Conservation (phyloP, 2,329 filamentous ascomycete genomes). For the Beauveria pseudobassiana region DNA sequence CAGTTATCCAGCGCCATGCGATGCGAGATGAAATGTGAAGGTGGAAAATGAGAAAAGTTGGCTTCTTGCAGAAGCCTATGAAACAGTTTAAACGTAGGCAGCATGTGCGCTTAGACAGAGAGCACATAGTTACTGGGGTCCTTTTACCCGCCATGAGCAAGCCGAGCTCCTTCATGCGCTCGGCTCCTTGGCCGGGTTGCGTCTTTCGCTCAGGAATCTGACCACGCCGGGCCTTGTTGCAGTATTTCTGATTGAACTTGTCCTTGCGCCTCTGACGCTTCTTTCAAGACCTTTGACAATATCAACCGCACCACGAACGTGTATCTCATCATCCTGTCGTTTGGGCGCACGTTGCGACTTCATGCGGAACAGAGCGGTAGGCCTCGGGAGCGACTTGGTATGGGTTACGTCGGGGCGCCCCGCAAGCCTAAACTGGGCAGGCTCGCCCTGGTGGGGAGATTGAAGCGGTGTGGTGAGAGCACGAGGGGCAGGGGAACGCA, state of each 20-base stretch:
- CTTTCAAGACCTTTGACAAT: slow-evolving; percentile 93
- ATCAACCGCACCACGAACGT: slow-evolving; percentile 88
- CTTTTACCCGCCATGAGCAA: slow-evolving; percentile 77
- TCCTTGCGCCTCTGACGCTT: slow-evolving; percentile 90
- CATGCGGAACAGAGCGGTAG: slow-evolving; percentile 59
- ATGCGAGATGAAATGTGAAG: background rate
- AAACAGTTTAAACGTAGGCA: slow-evolving; percentile 4
- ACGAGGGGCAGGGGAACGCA: slow-evolving; percentile 62
- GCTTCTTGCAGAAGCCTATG: background rate
- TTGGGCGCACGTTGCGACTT: slow-evolving; percentile 35
- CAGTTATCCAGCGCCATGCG: slow-evolving; percentile 7
- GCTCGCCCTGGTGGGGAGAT: slow-evolving; percentile 33
- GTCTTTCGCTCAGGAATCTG: slow-evolving; percentile 56
- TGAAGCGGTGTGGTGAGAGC: slow-evolving; percentile 27
- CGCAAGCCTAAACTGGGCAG: slow-evolving; percentile 31
- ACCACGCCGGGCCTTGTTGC: slow-evolving; percentile 69
- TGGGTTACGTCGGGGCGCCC: slow-evolving; percentile 60
- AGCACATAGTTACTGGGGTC: slow-evolving; percentile 71
- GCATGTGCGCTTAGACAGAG: slow-evolving; percentile 47
- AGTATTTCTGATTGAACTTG: slow-evolving; percentile 85
- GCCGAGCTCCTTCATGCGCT: slow-evolving; percentile 78
- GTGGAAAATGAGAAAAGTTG: background rate
- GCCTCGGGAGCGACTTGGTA: slow-evolving; percentile 81
- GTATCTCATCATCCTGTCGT: slow-evolving; percentile 40
- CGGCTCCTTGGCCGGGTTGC: slow-evolving; percentile 76